Evolutionary conservation across 371 early-diverging fungal genomes (phyloP).

Genomic region (Mortierella sp.): DNA sequence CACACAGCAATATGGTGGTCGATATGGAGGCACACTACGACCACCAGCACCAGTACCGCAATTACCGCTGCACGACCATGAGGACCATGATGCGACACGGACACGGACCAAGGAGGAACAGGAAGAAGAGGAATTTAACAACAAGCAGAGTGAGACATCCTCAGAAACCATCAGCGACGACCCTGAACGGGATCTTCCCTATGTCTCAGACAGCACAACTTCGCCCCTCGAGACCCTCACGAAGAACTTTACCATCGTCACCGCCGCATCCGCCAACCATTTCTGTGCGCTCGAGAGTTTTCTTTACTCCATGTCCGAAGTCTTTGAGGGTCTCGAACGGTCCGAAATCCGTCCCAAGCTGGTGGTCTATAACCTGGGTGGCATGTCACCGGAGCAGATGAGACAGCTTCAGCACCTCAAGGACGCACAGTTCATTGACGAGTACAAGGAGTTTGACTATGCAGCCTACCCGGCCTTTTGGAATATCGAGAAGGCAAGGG

Average conservation of each 20-base stretch:
- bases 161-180: conserved; percentile 22
- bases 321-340: conserved; percentile 56
- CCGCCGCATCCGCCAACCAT: conserved; percentile 74
- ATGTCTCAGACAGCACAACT: conserved; percentile 22
- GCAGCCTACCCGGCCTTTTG: conserved; percentile 71
- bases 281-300: conserved; percentile 73
- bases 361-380: conserved; percentile 64
- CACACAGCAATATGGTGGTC: background rate
- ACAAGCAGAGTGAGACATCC: background rate
- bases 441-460: conserved; percentile 67
- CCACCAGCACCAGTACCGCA: background rate
- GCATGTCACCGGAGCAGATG: conserved; percentile 54
- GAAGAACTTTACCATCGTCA: conserved; percentile 66
- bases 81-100: background rate
- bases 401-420: conserved; percentile 51
- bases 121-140: background rate
- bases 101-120: background rate
- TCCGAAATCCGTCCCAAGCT: conserved; percentile 56
- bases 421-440: conserved; percentile 59
- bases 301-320: conserved; percentile 64
- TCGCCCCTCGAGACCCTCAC: conserved; percentile 47
- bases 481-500: conserved; percentile 70
- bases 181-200: conserved; percentile 48
- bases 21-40: background rate
- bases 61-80: background rate